Percentiles rank a stretch among this genome's conserved stretches.
phyloP scores from a whole-genome alignment of 768 basidiomycete species.

The Tulasnella sp. region DNA sequence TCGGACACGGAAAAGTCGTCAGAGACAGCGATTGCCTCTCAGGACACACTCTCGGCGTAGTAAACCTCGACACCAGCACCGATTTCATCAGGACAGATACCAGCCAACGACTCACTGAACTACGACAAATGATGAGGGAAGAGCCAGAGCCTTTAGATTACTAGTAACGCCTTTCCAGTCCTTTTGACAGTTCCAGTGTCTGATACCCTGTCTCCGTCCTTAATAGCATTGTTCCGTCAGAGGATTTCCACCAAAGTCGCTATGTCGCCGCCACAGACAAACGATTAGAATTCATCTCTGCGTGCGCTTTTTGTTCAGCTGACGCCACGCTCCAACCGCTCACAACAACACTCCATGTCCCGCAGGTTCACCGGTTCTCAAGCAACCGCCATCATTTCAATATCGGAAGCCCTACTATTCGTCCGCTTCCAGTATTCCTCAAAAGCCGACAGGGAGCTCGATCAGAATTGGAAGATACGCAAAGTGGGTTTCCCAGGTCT shows the following conservation, averaged over 20 bases:
- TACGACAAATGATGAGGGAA: slow-evolving; percentile 31
- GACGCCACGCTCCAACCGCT: background rate
- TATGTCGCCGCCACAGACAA: slow-evolving; percentile 75
- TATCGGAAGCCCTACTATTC: slow-evolving; percentile 61
- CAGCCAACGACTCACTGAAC: slow-evolving; percentile 28
- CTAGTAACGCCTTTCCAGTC: slow-evolving; percentile 29
- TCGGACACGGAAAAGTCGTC: slow-evolving; percentile 27
- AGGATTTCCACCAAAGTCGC: slow-evolving; percentile 81
- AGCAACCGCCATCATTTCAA: slow-evolving; percentile 70
- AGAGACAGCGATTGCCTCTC: slow-evolving; percentile 21
- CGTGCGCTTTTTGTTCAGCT: slow-evolving; percentile 9
- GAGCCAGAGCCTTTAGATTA: slow-evolving; percentile 32
- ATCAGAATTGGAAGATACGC: slow-evolving; percentile 69
- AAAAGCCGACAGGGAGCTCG: slow-evolving; percentile 67
- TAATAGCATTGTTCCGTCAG: slow-evolving; percentile 40
- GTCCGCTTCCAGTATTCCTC: slow-evolving; percentile 84
- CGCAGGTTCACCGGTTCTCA: slow-evolving; percentile 58
- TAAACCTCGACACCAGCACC: slow-evolving; percentile 24
- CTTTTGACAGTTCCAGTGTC: background rate
- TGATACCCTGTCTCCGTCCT: background rate
- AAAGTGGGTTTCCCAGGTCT: slow-evolving; percentile 43
- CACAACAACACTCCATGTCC: background rate
- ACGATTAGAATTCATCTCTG: slow-evolving; percentile 72
- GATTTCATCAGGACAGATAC: slow-evolving; percentile 30
- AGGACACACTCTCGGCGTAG: slow-evolving; percentile 24